Evolutionary conservation across 345 rosid species (phyloP).

Genomic region (Eucalyptus tenuipes): DNA sequence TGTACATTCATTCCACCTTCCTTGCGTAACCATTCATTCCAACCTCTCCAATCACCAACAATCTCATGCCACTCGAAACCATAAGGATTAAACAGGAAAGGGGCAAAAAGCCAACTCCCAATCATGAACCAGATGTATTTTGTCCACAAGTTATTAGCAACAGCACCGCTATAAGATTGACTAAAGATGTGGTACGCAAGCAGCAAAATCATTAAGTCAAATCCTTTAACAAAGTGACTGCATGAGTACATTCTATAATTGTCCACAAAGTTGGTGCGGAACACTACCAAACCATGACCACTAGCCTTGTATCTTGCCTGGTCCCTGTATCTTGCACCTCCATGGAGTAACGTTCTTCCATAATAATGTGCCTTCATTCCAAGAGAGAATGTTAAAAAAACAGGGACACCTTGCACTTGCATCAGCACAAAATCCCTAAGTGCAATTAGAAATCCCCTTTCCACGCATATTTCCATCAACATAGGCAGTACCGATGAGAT

Average conservation of each 20-base stretch:
- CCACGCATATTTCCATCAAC: constrained; percentile 96
- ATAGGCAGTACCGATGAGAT: constrained; percentile 87
- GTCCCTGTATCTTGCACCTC: constrained; percentile 84
- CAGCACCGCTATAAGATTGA: constrained; percentile 62
- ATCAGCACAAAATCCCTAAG: constrained; percentile 82
- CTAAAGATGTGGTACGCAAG: constrained; percentile 75
- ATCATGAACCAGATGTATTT: constrained; percentile 96
- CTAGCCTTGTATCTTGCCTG: constrained; percentile 74
- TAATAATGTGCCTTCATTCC: constrained; percentile 96
- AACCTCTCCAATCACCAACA: constrained; percentile 77
- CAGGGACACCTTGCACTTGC: constrained; percentile 91
- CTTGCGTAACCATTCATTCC: not conserved
- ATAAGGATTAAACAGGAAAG: constrained; percentile 90
- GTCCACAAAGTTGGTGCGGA: constrained; percentile 92
- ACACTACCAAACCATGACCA: constrained; percentile 95
- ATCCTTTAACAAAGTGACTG: constrained; percentile 94
- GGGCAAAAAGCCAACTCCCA: constrained; percentile 97
- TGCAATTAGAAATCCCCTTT: constrained; percentile 88
- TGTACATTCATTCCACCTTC: constrained; percentile 46
- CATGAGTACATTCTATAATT: constrained; percentile 90
- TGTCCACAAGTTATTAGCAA: constrained; percentile 78
- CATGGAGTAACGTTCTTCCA: constrained; percentile 89
- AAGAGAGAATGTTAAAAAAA: constrained; percentile 93
- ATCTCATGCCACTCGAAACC: constrained; percentile 98
- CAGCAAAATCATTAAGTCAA: constrained; percentile 88